Conservation (phyloP, 2,329 filamentous ascomycete genomes). For the Penicillium sp. region DNA sequence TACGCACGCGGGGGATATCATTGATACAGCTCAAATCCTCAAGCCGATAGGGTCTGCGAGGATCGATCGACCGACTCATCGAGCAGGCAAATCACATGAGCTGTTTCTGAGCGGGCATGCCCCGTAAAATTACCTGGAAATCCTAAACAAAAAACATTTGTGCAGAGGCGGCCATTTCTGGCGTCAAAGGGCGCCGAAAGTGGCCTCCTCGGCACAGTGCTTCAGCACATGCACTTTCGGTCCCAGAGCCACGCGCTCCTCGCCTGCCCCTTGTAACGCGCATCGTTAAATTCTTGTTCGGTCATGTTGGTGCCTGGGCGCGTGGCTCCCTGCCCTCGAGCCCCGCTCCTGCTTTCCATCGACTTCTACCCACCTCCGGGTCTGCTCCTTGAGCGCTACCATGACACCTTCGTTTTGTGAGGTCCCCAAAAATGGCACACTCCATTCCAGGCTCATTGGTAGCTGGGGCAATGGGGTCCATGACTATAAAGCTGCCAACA, state of each 20-base stretch:
- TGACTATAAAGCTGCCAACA: no score
- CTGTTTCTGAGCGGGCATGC: no score
- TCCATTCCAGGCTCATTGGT: slow-evolving; percentile 4
- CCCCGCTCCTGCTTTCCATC: slow-evolving; percentile 9
- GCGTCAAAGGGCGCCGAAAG: slow-evolving; percentile 13
- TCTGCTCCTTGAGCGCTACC: slow-evolving; percentile 5
- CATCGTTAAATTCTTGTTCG: slow-evolving; percentile 4
- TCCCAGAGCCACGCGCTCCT: slow-evolving; percentile 7
- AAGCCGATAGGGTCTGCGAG: no score
- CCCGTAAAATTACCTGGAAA: no score
- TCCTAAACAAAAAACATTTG: slow-evolving; percentile 18
- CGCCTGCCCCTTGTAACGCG: slow-evolving; percentile 5
- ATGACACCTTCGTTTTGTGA: slow-evolving; percentile 8
- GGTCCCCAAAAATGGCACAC: slow-evolving; percentile 5
- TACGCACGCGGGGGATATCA: no score
- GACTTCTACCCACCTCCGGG: slow-evolving; percentile 9
- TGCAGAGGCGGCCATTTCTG: slow-evolving; percentile 15
- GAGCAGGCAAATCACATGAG: no score
- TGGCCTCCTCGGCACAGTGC: slow-evolving; percentile 15
- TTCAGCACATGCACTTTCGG: slow-evolving; percentile 9
- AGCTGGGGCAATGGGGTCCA: slow-evolving; percentile 5
- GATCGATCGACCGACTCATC: no score
- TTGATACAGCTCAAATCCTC: no score
- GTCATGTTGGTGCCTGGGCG: not conserved
- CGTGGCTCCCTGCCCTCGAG: not conserved